Conservation (phyloP, 192 early-diverging fungal species). For the Coemansia sp. region DNA sequence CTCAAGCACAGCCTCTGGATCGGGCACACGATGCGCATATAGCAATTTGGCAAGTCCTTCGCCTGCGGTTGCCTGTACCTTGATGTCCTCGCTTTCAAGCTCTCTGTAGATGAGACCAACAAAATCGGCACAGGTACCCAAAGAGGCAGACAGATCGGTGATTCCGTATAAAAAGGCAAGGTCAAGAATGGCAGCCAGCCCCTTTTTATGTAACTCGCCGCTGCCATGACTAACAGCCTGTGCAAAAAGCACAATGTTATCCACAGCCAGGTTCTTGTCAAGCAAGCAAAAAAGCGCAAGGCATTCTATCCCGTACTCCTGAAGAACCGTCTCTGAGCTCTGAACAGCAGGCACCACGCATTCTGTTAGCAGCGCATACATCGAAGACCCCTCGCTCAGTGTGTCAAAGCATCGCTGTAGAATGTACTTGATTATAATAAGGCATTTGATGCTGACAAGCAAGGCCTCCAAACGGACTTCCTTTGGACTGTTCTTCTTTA, state of each 20-base stretch:
- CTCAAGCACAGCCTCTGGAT: slow-evolving; percentile 58
- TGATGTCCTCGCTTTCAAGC: slow-evolving; percentile 60
- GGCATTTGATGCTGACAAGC: slow-evolving; percentile 63
- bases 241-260: slow-evolving; percentile 73
- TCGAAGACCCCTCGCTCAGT: slow-evolving; percentile 68
- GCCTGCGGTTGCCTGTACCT: slow-evolving; percentile 68
- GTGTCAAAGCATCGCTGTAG: slow-evolving; percentile 67
- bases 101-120: slow-evolving; percentile 57
- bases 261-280: slow-evolving; percentile 71
- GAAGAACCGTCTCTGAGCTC: slow-evolving; percentile 64
- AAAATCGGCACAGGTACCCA: slow-evolving; percentile 46
- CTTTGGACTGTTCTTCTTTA: slow-evolving; percentile 33
- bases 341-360: slow-evolving; percentile 72
- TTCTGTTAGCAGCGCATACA: slow-evolving; percentile 74
- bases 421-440: slow-evolving; percentile 69
- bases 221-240: slow-evolving; percentile 56
- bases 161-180: slow-evolving; percentile 56
- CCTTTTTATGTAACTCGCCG: slow-evolving; percentile 64
- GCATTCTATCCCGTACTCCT: slow-evolving; percentile 80
- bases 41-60: slow-evolving; percentile 80
- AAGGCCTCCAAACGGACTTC: slow-evolving; percentile 49
- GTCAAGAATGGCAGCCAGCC: slow-evolving; percentile 66
- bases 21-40: slow-evolving; percentile 56
- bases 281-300: slow-evolving; percentile 75
- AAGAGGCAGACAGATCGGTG: slow-evolving; percentile 39